Percentiles rank a stretch among this genome's conserved stretches.
Conservation (phyloP, 306 rosid genomes). For the Begonia masoniana region DNA sequence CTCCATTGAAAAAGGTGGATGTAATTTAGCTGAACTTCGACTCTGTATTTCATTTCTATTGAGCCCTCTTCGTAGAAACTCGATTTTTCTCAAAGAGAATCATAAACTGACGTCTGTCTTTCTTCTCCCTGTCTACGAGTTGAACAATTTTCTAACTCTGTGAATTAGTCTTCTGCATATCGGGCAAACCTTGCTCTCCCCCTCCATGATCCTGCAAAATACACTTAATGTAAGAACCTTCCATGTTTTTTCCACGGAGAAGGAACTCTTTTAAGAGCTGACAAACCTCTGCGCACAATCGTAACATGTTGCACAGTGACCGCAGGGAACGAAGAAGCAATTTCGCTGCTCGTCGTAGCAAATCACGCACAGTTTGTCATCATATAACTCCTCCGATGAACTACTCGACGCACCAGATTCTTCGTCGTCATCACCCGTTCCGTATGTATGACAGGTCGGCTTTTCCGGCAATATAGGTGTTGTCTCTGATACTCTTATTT, state of each 20-base stretch:
- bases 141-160: slow-evolving; percentile 43
- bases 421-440: slow-evolving; percentile 39
- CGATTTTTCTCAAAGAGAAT: too few relatives aligned
- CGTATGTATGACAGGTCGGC: slow-evolving; percentile 14
- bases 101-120: not conserved
- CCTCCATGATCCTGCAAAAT: slow-evolving; percentile 48
- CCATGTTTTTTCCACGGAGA: not conserved
- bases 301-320: slow-evolving; percentile 67
- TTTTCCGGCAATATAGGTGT: slow-evolving; percentile 36
- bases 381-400: slow-evolving; percentile 59
- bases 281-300: slow-evolving; percentile 60
- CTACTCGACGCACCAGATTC: slow-evolving; percentile 33
- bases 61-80: too few relatives aligned
- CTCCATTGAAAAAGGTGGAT: too few relatives aligned
- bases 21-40: too few relatives aligned
- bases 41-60: too few relatives aligned
- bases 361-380: slow-evolving; percentile 47
- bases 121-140: slow-evolving; percentile 8
- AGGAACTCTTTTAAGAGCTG: not conserved
- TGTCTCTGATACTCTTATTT: slow-evolving; percentile 24
- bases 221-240: not conserved
- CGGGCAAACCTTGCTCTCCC: slow-evolving; percentile 54
- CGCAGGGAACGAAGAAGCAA: slow-evolving; percentile 69
- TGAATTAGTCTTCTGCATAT: slow-evolving; percentile 58
- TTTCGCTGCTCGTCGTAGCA: slow-evolving; percentile 64